These are phyloP conservation scores for Glarea lozoyensis DNA, from an alignment of 495 filamentous ascomycete genomes.

Conservation along the genomic window DNA sequence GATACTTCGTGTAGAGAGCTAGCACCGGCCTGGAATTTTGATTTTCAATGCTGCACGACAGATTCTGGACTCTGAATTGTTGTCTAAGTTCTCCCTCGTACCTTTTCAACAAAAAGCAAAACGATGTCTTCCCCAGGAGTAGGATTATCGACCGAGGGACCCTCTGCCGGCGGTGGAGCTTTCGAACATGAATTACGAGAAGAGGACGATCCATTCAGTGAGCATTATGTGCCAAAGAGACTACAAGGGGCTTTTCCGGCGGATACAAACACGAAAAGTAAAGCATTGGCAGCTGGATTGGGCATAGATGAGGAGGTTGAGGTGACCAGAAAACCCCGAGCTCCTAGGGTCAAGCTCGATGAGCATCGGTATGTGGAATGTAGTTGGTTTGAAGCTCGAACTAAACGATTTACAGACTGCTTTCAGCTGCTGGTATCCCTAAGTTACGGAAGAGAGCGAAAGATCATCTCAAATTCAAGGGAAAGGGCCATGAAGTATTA, in stretches of 20 bases:
- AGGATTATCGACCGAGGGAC: constrained; percentile 11
- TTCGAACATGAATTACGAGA: constrained; percentile 64
- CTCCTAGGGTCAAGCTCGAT: constrained; percentile 76
- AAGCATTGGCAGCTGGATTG: constrained; percentile 33
- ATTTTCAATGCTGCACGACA: no score
- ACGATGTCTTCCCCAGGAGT: constrained; percentile 13
- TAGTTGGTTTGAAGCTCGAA: neutral
- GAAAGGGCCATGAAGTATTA: constrained; percentile 85
- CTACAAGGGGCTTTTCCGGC: constrained; percentile 11
- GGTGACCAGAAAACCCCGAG: constrained; percentile 59
- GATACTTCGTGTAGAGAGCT: neutral
- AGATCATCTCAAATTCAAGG: constrained; percentile 69
- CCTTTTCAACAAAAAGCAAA: no score
- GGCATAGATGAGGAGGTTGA: constrained; percentile 85
- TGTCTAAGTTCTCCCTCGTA: no score
- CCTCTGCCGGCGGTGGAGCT: constrained; percentile 17
- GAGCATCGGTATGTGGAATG: constrained; percentile 52
- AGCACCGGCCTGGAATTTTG: no score
- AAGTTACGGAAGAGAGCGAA: constrained; percentile 66
- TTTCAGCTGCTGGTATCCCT: constrained; percentile 75
- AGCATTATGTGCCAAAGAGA: constrained; percentile 21
- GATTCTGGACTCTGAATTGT: no score
- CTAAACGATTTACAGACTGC: constrained; percentile 35
- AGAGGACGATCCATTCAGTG: constrained; percentile 34
- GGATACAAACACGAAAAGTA: constrained; percentile 9